Evolutionary conservation across 2,329 filamentous ascomycete species (phyloP).

Genomic region (Pezicula neosporulosa): DNA sequence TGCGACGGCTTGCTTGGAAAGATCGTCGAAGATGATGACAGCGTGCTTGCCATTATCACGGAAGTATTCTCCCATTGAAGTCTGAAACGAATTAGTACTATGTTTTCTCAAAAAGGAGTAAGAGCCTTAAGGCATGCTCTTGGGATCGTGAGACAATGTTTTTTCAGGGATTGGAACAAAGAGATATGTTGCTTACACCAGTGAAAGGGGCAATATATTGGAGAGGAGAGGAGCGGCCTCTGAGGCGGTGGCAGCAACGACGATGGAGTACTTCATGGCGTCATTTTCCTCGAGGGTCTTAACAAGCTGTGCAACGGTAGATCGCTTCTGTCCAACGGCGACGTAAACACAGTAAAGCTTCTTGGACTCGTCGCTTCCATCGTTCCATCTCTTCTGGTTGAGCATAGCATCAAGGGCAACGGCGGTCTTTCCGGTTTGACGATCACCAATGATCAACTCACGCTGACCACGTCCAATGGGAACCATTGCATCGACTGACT

Average conservation of each 20-base stretch:
- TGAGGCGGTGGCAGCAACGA: constrained; percentile 94
- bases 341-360: constrained; percentile 99
- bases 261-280: constrained; percentile 94
- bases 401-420: constrained; percentile 97
- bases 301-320: constrained; percentile 97
- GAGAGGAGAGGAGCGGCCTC: constrained; percentile 90
- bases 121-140: too few relatives aligned
- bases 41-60: constrained; percentile 84
- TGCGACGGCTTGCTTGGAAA: constrained; percentile 96
- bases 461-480: constrained; percentile 99
- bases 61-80: constrained; percentile 62
- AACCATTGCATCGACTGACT: constrained; percentile 99
- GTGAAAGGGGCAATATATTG: constrained; percentile 96
- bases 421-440: constrained; percentile 99
- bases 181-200: constrained; percentile 41
- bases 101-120: too few relatives aligned
- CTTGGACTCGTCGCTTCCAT: constrained; percentile 79
- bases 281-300: constrained; percentile 99
- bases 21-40: constrained; percentile 88
- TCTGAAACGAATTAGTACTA: too few relatives aligned
- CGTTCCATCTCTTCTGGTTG: constrained; percentile 99
- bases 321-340: constrained; percentile 98
- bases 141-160: constrained; percentile 15
- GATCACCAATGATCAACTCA: constrained; percentile 99
- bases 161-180: constrained; percentile 1